phyloP scores from a whole-genome alignment of 2,329 filamentous ascomycete genomes.

The Xylaria digitata region DNA sequence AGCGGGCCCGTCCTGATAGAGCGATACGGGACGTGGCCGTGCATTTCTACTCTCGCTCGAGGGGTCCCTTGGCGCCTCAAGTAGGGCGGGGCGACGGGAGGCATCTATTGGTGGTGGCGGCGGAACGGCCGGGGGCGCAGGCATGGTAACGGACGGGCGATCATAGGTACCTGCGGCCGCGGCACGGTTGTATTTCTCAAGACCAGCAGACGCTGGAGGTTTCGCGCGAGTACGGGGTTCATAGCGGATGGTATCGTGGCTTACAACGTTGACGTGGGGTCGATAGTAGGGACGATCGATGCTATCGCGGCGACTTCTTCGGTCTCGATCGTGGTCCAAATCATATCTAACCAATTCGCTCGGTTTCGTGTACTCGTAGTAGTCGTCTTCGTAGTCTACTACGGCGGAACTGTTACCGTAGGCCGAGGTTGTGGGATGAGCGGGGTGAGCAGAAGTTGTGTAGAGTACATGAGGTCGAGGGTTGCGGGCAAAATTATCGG shows the following conservation, averaged over 20 bases:
- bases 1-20: conserved; percentile 63
- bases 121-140: conserved; percentile 59
- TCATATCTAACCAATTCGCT: conserved; percentile 72
- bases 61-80: conserved; percentile 53
- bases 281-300: conserved; percentile 66
- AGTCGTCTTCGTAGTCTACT: conserved; percentile 67
- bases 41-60: conserved; percentile 48
- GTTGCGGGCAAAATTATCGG: conserved; percentile 59
- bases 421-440: conserved; percentile 27
- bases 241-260: conserved; percentile 60
- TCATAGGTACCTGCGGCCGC: conserved; percentile 58
- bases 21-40: conserved; percentile 61
- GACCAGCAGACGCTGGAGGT: conserved; percentile 75
- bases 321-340: conserved; percentile 61
- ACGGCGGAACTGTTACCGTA: conserved; percentile 50
- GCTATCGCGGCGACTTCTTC: conserved; percentile 63
- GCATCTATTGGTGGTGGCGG: conserved; percentile 52
- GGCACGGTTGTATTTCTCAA: conserved; percentile 73
- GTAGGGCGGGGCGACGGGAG: conserved; percentile 48
- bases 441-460: conserved; percentile 54
- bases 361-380: conserved; percentile 73
- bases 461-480: conserved; percentile 60
- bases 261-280: conserved; percentile 63
- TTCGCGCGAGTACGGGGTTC: conserved; percentile 62
- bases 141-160: conserved; percentile 58